Percentiles rank a stretch among this genome's conserved stretches.
Conservation (phyloP, 345 rosid genomes). For the Aquilaria malaccensis region DNA sequence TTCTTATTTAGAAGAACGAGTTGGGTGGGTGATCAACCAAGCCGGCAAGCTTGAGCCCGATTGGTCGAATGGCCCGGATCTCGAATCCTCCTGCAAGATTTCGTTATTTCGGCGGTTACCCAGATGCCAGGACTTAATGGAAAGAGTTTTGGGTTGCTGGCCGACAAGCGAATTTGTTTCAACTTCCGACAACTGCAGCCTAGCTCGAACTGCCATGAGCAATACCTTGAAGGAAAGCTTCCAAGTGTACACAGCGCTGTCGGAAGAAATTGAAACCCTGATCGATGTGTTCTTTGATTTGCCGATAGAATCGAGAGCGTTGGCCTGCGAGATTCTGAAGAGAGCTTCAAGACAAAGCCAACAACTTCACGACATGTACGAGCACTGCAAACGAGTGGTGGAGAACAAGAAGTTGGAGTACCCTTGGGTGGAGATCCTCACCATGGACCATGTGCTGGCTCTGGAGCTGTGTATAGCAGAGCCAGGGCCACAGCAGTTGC, state of each 20-base stretch:
- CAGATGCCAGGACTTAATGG: constrained; percentile 56
- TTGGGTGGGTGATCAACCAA: constrained; percentile 75
- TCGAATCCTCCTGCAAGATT: constrained; percentile 38
- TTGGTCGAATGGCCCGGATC: constrained; percentile 31
- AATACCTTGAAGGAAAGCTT: constrained; percentile 84
- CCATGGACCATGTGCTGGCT: constrained; percentile 51
- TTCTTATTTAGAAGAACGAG: constrained; percentile 68
- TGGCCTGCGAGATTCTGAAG: constrained; percentile 59
- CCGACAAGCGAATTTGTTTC: constrained; percentile 16
- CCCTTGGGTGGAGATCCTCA: constrained; percentile 54
- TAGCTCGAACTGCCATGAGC: constrained; percentile 52
- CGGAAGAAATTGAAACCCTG: constrained; percentile 47
- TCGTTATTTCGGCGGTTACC: constrained; percentile 56
- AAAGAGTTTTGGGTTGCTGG: constrained; percentile 55
- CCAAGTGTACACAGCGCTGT: constrained; percentile 50
- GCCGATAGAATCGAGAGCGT: constrained; percentile 46
- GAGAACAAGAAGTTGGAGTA: constrained; percentile 56
- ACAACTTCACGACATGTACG: constrained; percentile 42
- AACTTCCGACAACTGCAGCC: constrained; percentile 19
- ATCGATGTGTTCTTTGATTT: constrained; percentile 55
- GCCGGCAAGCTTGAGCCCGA: constrained; percentile 83
- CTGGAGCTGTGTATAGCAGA: constrained; percentile 41
- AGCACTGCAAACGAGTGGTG: constrained; percentile 37
- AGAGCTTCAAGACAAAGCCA: constrained; percentile 54
- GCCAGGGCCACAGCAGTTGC: neutral